phyloP scores from a whole-genome alignment of 169 alveolate species.

The Theileria sp. region DNA sequence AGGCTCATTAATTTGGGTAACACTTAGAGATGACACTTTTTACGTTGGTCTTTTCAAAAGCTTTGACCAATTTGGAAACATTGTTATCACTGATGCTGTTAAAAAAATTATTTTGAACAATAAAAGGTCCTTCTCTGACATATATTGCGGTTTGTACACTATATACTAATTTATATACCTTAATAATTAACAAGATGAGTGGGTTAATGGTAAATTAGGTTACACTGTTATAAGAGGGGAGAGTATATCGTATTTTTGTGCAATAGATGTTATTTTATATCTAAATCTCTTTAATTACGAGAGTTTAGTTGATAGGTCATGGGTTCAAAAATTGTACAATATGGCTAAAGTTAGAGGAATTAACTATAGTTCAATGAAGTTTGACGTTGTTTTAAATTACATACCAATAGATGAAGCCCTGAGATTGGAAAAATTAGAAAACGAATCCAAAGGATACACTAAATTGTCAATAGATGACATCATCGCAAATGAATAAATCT shows the following conservation, averaged over 20 bases:
- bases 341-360: not conserved
- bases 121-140: slow-evolving; percentile 69
- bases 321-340: slow-evolving; percentile 17
- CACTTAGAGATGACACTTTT: slow-evolving; percentile 73
- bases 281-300: slow-evolving; percentile 67
- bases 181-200: not conserved
- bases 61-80: slow-evolving; percentile 77
- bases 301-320: slow-evolving; percentile 13
- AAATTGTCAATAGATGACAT: slow-evolving; percentile 36
- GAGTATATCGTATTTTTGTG: slow-evolving; percentile 76
- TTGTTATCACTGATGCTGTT: slow-evolving; percentile 72
- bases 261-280: slow-evolving; percentile 70
- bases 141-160: slow-evolving; percentile 69
- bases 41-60: slow-evolving; percentile 74
- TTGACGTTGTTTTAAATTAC: slow-evolving; percentile 27
- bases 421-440: slow-evolving; percentile 42
- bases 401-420: slow-evolving; percentile 51
- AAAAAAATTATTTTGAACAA: slow-evolving; percentile 66
- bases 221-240: slow-evolving; percentile 75
- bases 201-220: slow-evolving; percentile 45
- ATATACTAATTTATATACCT: not conserved
- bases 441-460: slow-evolving; percentile 11
- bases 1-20: slow-evolving; percentile 74
- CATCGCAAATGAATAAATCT: slow-evolving; percentile 34
- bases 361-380: not conserved